A percentile compares a stretch with the other conserved stretches of the same genome.
phyloP scores from a whole-genome alignment of 2,329 filamentous ascomycete genomes.

The Dryadomyces quercivorus region DNA sequence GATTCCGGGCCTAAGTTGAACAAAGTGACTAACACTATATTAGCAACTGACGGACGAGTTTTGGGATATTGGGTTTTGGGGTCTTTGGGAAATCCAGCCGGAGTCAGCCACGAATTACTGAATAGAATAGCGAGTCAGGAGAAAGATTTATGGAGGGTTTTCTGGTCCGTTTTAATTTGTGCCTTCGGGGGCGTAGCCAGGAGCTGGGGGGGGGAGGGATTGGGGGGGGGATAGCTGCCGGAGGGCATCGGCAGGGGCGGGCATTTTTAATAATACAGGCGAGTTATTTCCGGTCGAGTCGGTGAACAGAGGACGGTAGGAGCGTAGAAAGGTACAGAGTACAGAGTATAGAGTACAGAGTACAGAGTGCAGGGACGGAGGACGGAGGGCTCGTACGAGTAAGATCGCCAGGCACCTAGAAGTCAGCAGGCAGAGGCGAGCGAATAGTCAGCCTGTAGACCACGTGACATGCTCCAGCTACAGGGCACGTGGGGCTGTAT shows the following conservation, averaged over 20 bases:
- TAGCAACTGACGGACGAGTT: not conserved
- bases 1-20: not conserved
- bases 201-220: not conserved
- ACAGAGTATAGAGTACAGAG: no score
- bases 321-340: not conserved
- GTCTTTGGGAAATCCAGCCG: not conserved
- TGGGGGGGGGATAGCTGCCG: no score
- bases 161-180: not conserved
- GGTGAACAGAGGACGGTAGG: not conserved
- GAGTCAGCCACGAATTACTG: not conserved
- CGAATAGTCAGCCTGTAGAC: no score
- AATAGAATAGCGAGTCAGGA: not conserved
- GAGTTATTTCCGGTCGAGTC: not conserved
- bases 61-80: conserved; percentile 1
- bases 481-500: not conserved
- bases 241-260: no score
- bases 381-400: no score
- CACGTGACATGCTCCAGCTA: not conserved
- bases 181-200: not conserved
- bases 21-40: not conserved
- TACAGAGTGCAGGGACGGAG: no score
- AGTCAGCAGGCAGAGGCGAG: no score
- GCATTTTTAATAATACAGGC: not conserved
- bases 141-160: not conserved
- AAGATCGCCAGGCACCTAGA: no score